Percentiles rank a stretch among this genome's conserved stretches.
These are phyloP conservation scores for Aspergillus tamarii DNA, from an alignment of 2,329 filamentous ascomycete genomes.

Conservation along the genomic window DNA sequence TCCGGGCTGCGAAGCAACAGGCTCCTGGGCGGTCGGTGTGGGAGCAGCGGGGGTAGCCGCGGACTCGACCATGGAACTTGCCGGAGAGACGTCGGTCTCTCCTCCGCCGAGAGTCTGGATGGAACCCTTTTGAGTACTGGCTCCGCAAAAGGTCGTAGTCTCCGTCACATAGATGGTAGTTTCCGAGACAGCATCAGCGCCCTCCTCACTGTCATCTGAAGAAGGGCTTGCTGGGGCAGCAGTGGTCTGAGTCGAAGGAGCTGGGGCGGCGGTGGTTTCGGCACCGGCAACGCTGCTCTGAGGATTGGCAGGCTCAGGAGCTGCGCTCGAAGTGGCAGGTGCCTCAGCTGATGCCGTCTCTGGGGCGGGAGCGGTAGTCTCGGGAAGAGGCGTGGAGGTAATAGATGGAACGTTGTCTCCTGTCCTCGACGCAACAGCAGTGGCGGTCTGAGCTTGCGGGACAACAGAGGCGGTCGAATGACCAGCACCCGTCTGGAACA, in stretches of 20 bases:
- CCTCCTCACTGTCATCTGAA: neutral
- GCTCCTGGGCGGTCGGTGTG: neutral
- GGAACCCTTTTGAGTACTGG: neutral
- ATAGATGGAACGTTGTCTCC: neutral
- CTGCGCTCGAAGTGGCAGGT: neutral
- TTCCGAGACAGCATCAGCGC: slow-evolving; percentile 5
- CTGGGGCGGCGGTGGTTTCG: neutral
- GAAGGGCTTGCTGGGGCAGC: neutral
- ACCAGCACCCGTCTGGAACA: slow-evolving; percentile 52
- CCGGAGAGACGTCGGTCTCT: neutral
- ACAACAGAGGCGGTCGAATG: slow-evolving; percentile 8
- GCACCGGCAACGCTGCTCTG: neutral
- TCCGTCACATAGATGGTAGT: slow-evolving; percentile 17
- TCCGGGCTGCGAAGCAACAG: neutral
- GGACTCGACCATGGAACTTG: neutral
- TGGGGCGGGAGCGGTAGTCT: neutral
- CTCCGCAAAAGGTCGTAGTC: slow-evolving; percentile 25
- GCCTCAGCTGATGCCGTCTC: neutral
- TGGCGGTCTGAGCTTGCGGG: neutral
- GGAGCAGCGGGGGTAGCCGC: neutral
- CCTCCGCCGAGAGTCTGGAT: neutral
- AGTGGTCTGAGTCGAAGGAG: neutral
- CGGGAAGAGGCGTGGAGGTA: neutral
- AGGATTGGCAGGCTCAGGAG: neutral
- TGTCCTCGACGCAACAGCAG: slow-evolving; percentile 5